phyloP scores from a whole-genome alignment of 2,329 filamentous ascomycete species.

The Colletotrichum spinosum region DNA sequence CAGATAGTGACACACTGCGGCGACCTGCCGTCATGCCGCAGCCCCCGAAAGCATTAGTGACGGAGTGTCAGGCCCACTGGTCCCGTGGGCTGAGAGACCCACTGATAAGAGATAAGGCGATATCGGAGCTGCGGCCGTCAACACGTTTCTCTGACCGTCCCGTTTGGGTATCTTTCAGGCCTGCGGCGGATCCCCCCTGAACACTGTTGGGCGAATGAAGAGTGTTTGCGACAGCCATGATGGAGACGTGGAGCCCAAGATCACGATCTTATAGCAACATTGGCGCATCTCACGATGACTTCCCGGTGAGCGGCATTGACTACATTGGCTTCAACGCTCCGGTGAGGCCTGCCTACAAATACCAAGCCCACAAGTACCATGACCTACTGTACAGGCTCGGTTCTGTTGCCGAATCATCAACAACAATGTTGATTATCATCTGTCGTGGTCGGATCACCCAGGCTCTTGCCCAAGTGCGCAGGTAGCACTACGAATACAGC shows the following conservation, averaged over 20 bases:
- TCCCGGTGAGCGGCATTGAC: no score
- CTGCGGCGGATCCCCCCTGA: constrained; percentile 1
- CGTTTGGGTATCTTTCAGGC: constrained; percentile 14
- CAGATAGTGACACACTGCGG: no score
- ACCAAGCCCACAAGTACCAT: no score
- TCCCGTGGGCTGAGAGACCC: neutral
- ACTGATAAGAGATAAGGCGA: constrained; percentile 37
- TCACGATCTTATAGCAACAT: neutral
- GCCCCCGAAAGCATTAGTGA: neutral
- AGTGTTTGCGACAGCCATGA: neutral
- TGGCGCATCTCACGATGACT: constrained; percentile 2
- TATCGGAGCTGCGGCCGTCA: constrained; percentile 32
- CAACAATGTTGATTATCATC: neutral
- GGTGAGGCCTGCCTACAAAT: no score
- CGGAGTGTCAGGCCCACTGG: no score
- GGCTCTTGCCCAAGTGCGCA: neutral
- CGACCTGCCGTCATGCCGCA: constrained; percentile 18
- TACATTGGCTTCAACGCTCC: no score
- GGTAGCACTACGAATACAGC: neutral
- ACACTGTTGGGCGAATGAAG: constrained; percentile 5
- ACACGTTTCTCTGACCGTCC: constrained; percentile 14
- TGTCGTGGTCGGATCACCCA: constrained; percentile 26
- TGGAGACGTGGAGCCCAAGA: neutral
- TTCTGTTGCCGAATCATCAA: no score
- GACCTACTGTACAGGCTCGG: no score